Evolutionary conservation across 208 protist species (phyloP), one percentile per base, ranked within the genome.

Genomic region (Leptomonas pyrrhocoris): DNA sequence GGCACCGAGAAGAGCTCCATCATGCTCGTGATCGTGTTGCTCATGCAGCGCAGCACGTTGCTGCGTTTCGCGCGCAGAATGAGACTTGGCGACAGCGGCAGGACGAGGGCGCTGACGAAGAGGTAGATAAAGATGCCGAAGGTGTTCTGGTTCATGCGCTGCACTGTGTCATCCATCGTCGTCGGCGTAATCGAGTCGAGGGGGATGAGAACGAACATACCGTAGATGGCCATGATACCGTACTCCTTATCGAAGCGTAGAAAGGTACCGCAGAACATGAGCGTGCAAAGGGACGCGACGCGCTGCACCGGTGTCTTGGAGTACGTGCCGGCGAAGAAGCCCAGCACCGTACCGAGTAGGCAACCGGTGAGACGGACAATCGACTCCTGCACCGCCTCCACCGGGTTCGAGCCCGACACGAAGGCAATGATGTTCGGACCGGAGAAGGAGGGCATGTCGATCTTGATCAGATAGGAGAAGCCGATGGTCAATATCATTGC

Each of bases 51-150:
- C 48, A 96, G 78, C 50, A 96, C 81, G 67, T 92, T 93, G 59
- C 73, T 73, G 30, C 91, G 86, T 77, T 93, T 96, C 63, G 76
- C 77, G 30, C 84, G 83, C 61, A 96, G 76, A 53, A 96, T 94
- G 13, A 77, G 34, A 28, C 83, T 79, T 1, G 91, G 91, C 18
- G 81, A 90, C 23, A 96, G 68, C 23, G 92, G 92, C 48, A 96
- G 80, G 13, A 96, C 50, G 23, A 89, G 36, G 15, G 77, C 73
- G 65, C 86, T 96, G 43, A 96, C 80, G 21, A 90, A 79, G 34
- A 93, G 74, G 84, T 96, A 96, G 68, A 96, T 94, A 68, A 96
- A 92, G 60, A 96, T 94, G 61, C 86, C 85, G 68, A 94, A 93
- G 16, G 92, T 96, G 79, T 92, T 94, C 68, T 96, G 89, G 62